Base-by-base conservation (phyloP, 257 asterid species). In the Ocimum tenuiflorum region DNA sequence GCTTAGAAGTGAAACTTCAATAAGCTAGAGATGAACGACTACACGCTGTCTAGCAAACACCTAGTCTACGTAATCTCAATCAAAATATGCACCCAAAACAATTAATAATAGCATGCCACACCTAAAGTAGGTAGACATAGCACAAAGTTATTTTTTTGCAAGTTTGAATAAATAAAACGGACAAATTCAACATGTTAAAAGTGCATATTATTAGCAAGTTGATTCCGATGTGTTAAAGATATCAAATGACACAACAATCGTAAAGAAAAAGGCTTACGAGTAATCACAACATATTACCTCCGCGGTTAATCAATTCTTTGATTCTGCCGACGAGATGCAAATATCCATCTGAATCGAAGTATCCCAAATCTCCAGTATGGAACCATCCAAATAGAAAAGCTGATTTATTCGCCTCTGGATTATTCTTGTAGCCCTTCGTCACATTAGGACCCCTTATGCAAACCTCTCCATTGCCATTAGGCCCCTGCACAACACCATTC, bases 241-340 rank as follows among this genome's bases (percentile, higher is more conserved):
- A 27, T 27, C 31, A 27, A 27, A 27, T 27, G 31, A 27, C 2
- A 27, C 31, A 2, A 27, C 31, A 27, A 27, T 27, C 31, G 31
- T 27, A 4, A 27, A 27, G 31, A 27, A 27, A 1, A 27, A 27
- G 31, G 31, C 31, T 27, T 4, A 27, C 31, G 31, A 27, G 4
- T 27, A 27, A 53, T 12, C 91, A 24, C 54, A 74, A 49, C 31
- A 27, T 6, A n/a, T 70, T 90, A 90, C 97, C 98, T 86, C 98
- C 98, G 7, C 98, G 96, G 29, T 91, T 88, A 78, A 91, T 86
- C 76, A 91, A 39, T 81, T 91, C 96, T 73, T 91, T 91, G 68
- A 91, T 91, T 71, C 98, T 73, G 41, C 98, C 96, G 60, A 91
- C 98, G 14, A 91, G 96, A 82, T 88, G 91, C 80, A 91, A 72